A percentile compares a stretch with the other conserved stretches of the same genome.
Conservation (phyloP, 208 protist species). For the Spongospora subterranea region DNA sequence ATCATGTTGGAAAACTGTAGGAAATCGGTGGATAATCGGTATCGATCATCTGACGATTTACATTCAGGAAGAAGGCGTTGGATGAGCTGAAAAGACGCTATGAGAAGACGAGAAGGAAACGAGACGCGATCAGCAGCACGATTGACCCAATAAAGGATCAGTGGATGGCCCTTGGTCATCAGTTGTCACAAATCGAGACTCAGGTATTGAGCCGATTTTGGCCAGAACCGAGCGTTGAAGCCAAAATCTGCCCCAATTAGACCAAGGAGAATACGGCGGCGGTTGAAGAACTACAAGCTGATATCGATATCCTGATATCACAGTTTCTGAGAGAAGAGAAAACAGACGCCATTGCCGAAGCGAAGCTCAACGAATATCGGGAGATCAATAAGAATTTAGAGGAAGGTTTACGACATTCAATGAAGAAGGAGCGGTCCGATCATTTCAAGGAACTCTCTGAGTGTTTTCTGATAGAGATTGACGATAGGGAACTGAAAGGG, state of each 20-base stretch:
- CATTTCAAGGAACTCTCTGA: background rate
- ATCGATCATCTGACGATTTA: background rate
- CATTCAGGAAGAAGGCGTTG: background rate
- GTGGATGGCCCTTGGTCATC: conserved; percentile 33
- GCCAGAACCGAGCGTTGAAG: too few species aligned
- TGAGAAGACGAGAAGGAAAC: conserved; percentile 21
- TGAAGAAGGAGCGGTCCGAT: conserved; percentile 74
- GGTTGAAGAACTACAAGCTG: conserved; percentile 61
- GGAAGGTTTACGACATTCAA: conserved; percentile 76
- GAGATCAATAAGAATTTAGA: conserved; percentile 72
- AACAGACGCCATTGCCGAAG: conserved; percentile 39
- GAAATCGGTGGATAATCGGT: background rate
- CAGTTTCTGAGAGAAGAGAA: conserved; percentile 83
- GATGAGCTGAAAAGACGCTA: conserved; percentile 54
- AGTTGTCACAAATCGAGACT: conserved; percentile 45
- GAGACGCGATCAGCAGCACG: conserved; percentile 30
- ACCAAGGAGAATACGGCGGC: background rate
- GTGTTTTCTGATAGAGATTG: background rate
- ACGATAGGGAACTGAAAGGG: conserved; percentile 76
- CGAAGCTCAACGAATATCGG: conserved; percentile 23
- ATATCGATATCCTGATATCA: conserved; percentile 80
- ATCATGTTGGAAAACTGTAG: background rate
- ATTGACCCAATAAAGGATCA: conserved; percentile 33
- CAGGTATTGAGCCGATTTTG: too few species aligned
- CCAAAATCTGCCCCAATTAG: background rate